Evolutionary conservation across 805 yeast species (phyloP).

Genomic region (Jamesozyma piceae): DNA sequence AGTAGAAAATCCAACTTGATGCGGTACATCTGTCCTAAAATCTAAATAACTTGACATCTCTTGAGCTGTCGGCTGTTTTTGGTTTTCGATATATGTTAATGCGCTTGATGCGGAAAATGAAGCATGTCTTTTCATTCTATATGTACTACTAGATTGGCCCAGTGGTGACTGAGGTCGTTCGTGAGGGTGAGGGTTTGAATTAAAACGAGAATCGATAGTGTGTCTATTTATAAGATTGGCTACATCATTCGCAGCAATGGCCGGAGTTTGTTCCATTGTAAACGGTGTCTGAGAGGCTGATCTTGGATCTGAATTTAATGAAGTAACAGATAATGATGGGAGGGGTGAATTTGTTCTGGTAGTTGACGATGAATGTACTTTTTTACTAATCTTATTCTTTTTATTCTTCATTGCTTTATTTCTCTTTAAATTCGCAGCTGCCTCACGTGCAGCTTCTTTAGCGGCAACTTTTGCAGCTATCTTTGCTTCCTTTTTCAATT

Average conservation of each 20-base stretch:
- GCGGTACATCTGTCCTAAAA: constrained; percentile 35
- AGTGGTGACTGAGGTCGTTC: not conserved
- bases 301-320: not conserved
- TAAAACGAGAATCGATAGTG: not conserved
- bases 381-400: not conserved
- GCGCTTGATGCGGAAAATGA: constrained; percentile 38
- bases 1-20: constrained; percentile 70
- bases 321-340: not conserved
- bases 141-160: constrained; percentile 2
- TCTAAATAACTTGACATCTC: constrained; percentile 13
- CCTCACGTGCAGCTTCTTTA: constrained; percentile 1
- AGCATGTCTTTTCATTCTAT: constrained; percentile 33
- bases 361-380: not conserved
- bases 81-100: constrained; percentile 25
- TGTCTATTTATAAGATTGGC: not conserved
- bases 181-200: not conserved
- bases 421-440: not conserved
- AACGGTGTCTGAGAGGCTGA: not conserved
- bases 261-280: not conserved
- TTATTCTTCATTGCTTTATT: not conserved
- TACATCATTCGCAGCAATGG: not conserved
- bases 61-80: constrained; percentile 7
- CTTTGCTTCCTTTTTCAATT: constrained; percentile 24
- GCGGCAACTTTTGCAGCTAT: constrained; percentile 10
- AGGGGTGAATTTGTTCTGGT: not conserved